These are phyloP conservation scores for Microbotryomycetes sp. DNA, from an alignment of 1,284 basidiomycete genomes.

Conservation along the genomic window DNA sequence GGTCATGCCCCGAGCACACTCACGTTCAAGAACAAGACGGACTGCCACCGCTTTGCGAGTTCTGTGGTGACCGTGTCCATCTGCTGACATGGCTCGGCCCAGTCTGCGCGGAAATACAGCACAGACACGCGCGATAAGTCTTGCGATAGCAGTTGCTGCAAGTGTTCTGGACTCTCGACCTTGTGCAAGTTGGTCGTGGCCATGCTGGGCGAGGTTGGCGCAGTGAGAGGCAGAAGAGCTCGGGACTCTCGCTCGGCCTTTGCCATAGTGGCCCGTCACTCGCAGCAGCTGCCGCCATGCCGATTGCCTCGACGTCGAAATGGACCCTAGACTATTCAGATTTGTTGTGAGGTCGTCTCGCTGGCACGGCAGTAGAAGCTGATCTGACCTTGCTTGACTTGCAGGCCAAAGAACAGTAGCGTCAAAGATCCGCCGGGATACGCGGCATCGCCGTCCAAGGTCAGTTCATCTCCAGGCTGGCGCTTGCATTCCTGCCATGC, in stretches of 20 bases:
- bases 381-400: neutral
- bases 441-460: too few species aligned
- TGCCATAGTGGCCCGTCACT: neutral
- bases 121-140: constrained; percentile 74
- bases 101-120: constrained; percentile 87
- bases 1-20: constrained; percentile 56
- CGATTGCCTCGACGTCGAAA: neutral
- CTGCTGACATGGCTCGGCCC: constrained; percentile 79
- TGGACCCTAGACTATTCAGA: neutral
- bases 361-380: neutral
- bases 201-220: neutral
- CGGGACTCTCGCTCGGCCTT: neutral
- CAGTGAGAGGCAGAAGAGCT: neutral
- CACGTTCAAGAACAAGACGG: constrained; percentile 29
- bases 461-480: too few species aligned
- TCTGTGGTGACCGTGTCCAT: constrained; percentile 57
- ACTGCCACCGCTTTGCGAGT: constrained; percentile 16
- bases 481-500: too few species aligned
- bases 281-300: neutral
- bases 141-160: constrained; percentile 62
- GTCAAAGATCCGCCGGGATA: neutral
- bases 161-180: constrained; percentile 59
- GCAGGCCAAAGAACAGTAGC: neutral
- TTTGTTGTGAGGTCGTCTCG: too few species aligned
- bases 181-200: constrained; percentile 32